phyloP scores from a whole-genome alignment of 2,329 filamentous ascomycete genomes.

The Beauveria caledonica region DNA sequence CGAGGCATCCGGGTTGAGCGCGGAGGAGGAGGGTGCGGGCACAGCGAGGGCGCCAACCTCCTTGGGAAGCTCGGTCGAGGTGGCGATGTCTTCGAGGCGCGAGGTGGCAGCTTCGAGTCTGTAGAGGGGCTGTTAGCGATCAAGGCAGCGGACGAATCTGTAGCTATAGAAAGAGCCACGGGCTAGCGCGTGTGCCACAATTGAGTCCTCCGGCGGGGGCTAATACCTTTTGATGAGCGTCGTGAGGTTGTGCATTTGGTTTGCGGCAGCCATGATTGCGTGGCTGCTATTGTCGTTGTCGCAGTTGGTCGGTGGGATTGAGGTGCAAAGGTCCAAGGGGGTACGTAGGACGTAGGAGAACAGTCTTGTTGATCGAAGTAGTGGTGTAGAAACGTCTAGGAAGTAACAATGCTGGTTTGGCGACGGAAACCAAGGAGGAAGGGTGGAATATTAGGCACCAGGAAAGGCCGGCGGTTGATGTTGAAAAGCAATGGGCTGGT shows the following conservation, averaged over 20 bases:
- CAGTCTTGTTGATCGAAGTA: neutral
- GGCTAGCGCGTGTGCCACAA: neutral
- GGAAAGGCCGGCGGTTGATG: neutral
- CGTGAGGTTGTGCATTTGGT: constrained; percentile 91
- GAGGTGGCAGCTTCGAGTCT: constrained; percentile 97
- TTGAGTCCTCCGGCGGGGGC: neutral
- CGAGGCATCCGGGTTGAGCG: constrained; percentile 8
- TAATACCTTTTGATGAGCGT: constrained; percentile 93
- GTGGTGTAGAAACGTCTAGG: neutral
- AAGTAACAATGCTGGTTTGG: neutral
- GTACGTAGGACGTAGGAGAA: neutral
- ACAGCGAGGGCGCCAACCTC: constrained; percentile 38
- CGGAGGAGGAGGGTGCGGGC: constrained; percentile 21
- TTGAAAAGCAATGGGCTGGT: neutral
- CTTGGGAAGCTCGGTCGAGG: constrained; percentile 56
- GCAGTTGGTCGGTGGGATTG: neutral
- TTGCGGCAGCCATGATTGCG: constrained; percentile 58
- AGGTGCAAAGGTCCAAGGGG: neutral
- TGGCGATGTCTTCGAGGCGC: constrained; percentile 90
- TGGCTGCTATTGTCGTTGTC: neutral
- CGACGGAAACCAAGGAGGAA: neutral
- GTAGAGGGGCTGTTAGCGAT: constrained; percentile 36
- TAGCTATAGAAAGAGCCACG: constrained; percentile 12
- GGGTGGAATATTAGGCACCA: neutral
- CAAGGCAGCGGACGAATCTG: neutral